Percentiles rank a stretch among this genome's conserved stretches.
Conservation (phyloP, 495 filamentous ascomycete genomes). For the Venustampulla echinocandica region DNA sequence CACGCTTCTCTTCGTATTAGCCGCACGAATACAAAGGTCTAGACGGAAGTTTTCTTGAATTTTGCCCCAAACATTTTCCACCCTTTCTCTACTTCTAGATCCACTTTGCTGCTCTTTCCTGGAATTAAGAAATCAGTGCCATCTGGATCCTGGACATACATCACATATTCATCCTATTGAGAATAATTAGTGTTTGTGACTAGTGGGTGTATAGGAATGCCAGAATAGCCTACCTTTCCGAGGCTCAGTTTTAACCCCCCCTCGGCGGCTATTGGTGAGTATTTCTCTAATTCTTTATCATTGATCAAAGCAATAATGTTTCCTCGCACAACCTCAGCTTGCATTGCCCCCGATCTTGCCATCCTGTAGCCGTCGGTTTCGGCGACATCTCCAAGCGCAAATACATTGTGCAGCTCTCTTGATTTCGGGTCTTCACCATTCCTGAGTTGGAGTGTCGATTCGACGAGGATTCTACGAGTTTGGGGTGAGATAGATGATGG, state of each 20-base stretch:
- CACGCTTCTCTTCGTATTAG: no score
- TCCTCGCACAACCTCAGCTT: slow-evolving; percentile 41
- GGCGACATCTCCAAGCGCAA: slow-evolving; percentile 54
- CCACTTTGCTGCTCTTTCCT: background rate
- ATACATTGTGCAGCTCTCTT: slow-evolving; percentile 28
- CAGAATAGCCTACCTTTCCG: slow-evolving; percentile 4
- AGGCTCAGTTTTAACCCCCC: slow-evolving; percentile 13
- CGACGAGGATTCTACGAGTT: slow-evolving; percentile 43
- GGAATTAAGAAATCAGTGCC: slow-evolving; percentile 5
- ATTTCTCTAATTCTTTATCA: slow-evolving; percentile 6
- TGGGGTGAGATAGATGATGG: slow-evolving; percentile 38
- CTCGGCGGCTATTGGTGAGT: background rate
- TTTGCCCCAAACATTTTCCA: slow-evolving; percentile 7
- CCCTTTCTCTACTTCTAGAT: slow-evolving; percentile 6
- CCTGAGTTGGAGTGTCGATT: slow-evolving; percentile 47
- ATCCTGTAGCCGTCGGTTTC: slow-evolving; percentile 47
- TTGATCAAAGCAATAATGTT: slow-evolving; percentile 45
- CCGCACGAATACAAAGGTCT: slow-evolving; percentile 9
- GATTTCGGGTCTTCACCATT: slow-evolving; percentile 24
- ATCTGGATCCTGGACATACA: slow-evolving; percentile 1
- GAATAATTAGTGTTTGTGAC: background rate
- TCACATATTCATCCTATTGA: slow-evolving; percentile 3
- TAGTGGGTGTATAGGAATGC: background rate
- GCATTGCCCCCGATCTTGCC: slow-evolving; percentile 41
- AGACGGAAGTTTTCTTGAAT: background rate